A percentile compares a stretch with the other conserved stretches of the same genome.
Conservation (phyloP, 1,139 yeast genomes). For the Debaryomycetaceae sp. region DNA sequence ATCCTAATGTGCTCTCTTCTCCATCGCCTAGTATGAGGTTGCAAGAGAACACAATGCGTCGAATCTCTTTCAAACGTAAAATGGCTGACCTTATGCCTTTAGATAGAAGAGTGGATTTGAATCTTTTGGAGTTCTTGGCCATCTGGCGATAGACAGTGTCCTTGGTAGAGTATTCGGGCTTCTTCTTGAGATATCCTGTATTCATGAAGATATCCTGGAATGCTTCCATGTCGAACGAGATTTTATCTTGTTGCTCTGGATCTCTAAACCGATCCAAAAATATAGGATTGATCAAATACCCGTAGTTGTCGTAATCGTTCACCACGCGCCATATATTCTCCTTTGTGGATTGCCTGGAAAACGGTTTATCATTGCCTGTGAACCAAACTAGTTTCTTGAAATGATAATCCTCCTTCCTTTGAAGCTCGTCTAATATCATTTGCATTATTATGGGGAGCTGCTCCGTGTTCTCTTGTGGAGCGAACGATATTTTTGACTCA, state of each 20-base stretch:
- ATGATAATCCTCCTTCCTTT: slow-evolving; percentile 28
- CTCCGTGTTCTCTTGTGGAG: slow-evolving; percentile 29
- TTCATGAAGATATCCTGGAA: slow-evolving; percentile 57
- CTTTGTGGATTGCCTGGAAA: slow-evolving; percentile 20
- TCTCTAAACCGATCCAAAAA: slow-evolving; percentile 39
- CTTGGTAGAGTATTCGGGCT: slow-evolving; percentile 4
- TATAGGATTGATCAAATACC: slow-evolving; percentile 60
- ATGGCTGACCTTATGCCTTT: slow-evolving; percentile 48
- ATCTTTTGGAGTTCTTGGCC: slow-evolving; percentile 9
- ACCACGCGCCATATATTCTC: slow-evolving; percentile 54
- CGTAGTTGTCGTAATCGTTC: slow-evolving; percentile 53
- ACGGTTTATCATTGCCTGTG: slow-evolving; percentile 41
- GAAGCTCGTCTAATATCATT: slow-evolving; percentile 33
- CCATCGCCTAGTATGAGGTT: slow-evolving; percentile 46
- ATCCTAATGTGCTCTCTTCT: slow-evolving; percentile 44
- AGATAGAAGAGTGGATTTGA: slow-evolving; percentile 37
- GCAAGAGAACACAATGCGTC: slow-evolving; percentile 61
- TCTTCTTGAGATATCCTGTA: slow-evolving; percentile 31
- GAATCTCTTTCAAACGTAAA: slow-evolving; percentile 55
- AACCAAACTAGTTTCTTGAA: slow-evolving; percentile 39
- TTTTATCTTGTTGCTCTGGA: slow-evolving; percentile 10
- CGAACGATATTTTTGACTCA: slow-evolving; percentile 13
- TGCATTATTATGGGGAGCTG: slow-evolving; percentile 31
- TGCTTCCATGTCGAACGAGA: slow-evolving; percentile 45
- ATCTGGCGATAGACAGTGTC: slow-evolving; percentile 9